Evolutionary conservation across 164 flowering plant species (phyloP), one percentile per base, ranked within the genome.

Genomic region (Vitis amurensis): DNA sequence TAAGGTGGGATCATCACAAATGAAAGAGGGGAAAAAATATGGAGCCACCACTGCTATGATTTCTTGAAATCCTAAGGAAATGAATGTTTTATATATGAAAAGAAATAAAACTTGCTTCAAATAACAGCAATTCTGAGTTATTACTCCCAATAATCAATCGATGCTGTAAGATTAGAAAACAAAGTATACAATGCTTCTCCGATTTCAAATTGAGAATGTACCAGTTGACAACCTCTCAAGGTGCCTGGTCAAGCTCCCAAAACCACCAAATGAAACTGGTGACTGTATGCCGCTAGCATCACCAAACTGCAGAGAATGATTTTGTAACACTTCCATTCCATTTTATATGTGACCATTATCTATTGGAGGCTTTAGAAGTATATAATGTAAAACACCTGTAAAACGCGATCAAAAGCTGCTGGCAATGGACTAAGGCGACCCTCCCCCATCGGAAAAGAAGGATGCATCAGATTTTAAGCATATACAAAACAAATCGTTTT

Each of bases 261-360:
- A 94, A 68, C 99, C 99, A 70, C 99, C 99, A 83, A 94, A 94
- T 53, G 97, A 94, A 73, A 92, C 97, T 31, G 99, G 99, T 63
- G 99, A 92, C 51, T 94, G 99, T 73, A 92, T 89, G 70, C 99
- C 99, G 66, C 99, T 94, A 75, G 99, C 97, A 86, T 92, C 99
- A 13, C 99, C 99, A 79, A 89, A 91, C 99, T 94, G 88, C 83
- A 86, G 50, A 78, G 30, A 71, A 72, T n/a, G 48, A 70, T 57
- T 49, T 63, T 14, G 27, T 50, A 14, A 76, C 44, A 67, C 49
- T 67, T 71, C 68, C 65, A 58, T 69, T 64, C 60, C 55, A 59
- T 62, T 69, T 60, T 49, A 55, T 29, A 71, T 9, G 15, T 27
- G 48, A 17, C 63, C 66, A 76, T 55, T 69, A 68, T 55, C 53